These are phyloP conservation scores for Cetradonia linearis DNA, from an alignment of 495 filamentous ascomycete genomes.

Conservation along the genomic window DNA sequence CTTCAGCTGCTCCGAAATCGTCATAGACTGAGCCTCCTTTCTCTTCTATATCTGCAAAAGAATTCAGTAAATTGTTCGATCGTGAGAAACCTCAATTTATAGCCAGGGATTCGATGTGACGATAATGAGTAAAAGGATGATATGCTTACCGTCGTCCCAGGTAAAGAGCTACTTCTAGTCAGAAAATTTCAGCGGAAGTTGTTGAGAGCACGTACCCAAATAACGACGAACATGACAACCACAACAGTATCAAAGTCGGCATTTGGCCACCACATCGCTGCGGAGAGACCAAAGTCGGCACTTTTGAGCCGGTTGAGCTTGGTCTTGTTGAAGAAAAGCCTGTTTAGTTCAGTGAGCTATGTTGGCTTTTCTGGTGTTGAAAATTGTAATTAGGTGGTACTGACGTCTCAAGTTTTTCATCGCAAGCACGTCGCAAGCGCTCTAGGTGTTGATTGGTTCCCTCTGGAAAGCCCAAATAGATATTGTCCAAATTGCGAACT, in stretches of 20 bases:
- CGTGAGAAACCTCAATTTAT: neutral
- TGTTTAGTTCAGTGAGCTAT: neutral
- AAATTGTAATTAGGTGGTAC: neutral
- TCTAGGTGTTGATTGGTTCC: neutral
- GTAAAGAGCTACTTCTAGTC: neutral
- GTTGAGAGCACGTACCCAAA: constrained; percentile 1
- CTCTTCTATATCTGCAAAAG: neutral
- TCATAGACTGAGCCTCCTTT: constrained; percentile 4
- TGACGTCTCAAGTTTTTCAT: constrained; percentile 4
- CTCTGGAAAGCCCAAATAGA: neutral
- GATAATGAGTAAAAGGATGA: no score
- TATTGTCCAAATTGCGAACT: neutral
- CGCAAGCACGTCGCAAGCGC: neutral
- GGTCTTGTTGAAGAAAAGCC: neutral
- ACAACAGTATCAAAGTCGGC: neutral
- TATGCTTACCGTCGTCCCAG: constrained; percentile 7
- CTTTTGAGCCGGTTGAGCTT: neutral
- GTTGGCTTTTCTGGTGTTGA: neutral
- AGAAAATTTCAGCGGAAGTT: neutral
- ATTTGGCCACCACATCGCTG: constrained; percentile 1
- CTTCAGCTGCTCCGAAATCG: neutral
- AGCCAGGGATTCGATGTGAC: neutral
- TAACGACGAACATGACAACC: neutral
- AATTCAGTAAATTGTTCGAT: neutral
- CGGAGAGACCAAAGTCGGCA: neutral